A percentile compares a stretch with the other conserved stretches of the same genome.
Evolutionary conservation across 2,329 filamentous ascomycete species (phyloP).

Genomic region (Didymella segeticola): DNA sequence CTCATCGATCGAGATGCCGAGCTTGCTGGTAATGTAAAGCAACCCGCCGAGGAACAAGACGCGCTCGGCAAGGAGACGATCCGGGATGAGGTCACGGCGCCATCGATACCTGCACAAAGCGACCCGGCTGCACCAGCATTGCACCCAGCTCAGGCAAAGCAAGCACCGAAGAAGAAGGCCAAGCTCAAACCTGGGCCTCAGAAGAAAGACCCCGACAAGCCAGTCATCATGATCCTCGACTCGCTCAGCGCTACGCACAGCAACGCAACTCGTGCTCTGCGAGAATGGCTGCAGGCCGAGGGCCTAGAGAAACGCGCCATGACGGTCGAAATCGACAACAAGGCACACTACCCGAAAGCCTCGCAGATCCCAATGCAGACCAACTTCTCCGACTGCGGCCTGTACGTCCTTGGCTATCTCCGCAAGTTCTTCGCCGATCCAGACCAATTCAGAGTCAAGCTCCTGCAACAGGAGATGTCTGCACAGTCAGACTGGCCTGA

Average conservation of each 20-base stretch:
- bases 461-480: conserved; percentile 71
- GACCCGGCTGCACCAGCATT: background rate
- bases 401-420: conserved; percentile 85
- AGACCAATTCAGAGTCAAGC: conserved; percentile 69
- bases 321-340: conserved; percentile 53
- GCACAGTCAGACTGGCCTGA: conserved; percentile 62
- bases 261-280: conserved; percentile 70
- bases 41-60: background rate
- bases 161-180: conserved; percentile 28
- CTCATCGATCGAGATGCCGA: conserved; percentile 29
- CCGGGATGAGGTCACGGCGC: background rate
- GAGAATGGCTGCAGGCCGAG: conserved; percentile 78
- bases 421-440: conserved; percentile 81
- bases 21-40: background rate
- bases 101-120: background rate
- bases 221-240: conserved; percentile 85
- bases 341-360: conserved; percentile 70
- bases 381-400: conserved; percentile 88
- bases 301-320: conserved; percentile 67
- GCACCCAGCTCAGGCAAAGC: background rate
- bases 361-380: conserved; percentile 74
- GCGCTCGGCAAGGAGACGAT: background rate
- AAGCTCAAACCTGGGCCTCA: conserved; percentile 25
- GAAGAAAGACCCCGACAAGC: conserved; percentile 49
- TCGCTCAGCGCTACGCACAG: conserved; percentile 72